Conservation (phyloP, 768 basidiomycete genomes). For the Harrya chromipes region DNA sequence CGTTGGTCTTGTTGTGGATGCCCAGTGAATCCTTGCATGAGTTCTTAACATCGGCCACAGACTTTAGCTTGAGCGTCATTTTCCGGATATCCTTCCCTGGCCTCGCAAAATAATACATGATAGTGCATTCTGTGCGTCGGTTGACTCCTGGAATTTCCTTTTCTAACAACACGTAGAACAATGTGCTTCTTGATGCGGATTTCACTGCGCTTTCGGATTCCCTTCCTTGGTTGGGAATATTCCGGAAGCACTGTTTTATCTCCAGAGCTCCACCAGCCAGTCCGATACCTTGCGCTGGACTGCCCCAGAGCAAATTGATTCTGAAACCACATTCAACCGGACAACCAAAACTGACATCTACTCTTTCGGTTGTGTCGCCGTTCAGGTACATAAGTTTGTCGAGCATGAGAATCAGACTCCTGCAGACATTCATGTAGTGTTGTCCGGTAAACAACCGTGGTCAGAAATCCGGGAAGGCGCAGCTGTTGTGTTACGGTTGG, state of each 20-base stretch:
- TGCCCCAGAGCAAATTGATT: slow-evolving; percentile 29
- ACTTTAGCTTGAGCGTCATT: no score
- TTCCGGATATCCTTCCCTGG: no score
- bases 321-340: slow-evolving; percentile 2
- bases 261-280: slow-evolving; percentile 29
- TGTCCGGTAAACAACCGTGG: not conserved
- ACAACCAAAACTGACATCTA: not conserved
- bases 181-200: slow-evolving; percentile 4
- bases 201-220: slow-evolving; percentile 38
- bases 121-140: not conserved
- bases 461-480: not conserved
- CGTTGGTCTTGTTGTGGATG: no score
- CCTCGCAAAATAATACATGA: no score
- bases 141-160: no score
- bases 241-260: not conserved
- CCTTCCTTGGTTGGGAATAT: slow-evolving; percentile 18
- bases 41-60: no score
- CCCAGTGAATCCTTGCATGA: no score
- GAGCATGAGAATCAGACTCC: not conserved
- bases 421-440: not conserved
- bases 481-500: slow-evolving; percentile 6
- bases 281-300: slow-evolving; percentile 40
- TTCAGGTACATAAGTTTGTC: slow-evolving; percentile 14
- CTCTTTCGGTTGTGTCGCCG: slow-evolving; percentile 25
- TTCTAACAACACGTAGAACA: not conserved